These are phyloP conservation scores for Acidomyces sp. DNA, from an alignment of 495 filamentous ascomycete genomes.

Conservation along the genomic window DNA sequence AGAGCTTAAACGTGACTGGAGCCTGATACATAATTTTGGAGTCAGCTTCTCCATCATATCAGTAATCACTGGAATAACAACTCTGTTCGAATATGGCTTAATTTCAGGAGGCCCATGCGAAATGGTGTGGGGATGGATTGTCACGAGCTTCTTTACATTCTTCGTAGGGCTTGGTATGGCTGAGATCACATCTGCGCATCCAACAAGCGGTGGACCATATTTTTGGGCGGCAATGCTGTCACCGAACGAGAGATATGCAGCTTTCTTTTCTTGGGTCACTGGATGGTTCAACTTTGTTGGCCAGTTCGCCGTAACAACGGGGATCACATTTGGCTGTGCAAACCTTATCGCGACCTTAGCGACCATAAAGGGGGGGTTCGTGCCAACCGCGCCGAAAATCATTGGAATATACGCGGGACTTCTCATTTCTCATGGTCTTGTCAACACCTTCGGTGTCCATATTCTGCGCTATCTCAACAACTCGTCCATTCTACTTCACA, in stretches of 20 bases:
- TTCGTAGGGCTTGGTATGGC: conserved; percentile 49
- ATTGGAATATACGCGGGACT: conserved; percentile 53
- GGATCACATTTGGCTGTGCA: conserved; percentile 53
- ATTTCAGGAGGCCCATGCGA: conserved; percentile 44
- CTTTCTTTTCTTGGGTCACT: conserved; percentile 50
- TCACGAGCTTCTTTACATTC: conserved; percentile 45
- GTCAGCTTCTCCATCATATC: conserved; percentile 56
- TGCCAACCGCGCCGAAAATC: conserved; percentile 38
- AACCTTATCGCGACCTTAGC: conserved; percentile 46
- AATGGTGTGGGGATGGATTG: conserved; percentile 46
- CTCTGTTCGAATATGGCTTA: conserved; percentile 36
- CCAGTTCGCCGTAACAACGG: conserved; percentile 48
- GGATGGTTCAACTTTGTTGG: conserved; percentile 39
- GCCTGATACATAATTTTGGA: conserved; percentile 49
- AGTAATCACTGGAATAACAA: conserved; percentile 50
- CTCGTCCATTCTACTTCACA: conserved; percentile 47
- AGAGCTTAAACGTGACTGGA: conserved; percentile 48
- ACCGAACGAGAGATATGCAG: conserved; percentile 38
- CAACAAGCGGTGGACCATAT: conserved; percentile 49
- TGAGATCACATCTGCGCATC: conserved; percentile 53
- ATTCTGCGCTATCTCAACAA: conserved; percentile 48
- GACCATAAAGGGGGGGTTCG: conserved; percentile 40
- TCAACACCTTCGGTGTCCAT: conserved; percentile 49
- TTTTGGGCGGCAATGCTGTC: conserved; percentile 55
- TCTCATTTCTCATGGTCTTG: conserved; percentile 40